Conservation (phyloP, 2,329 filamentous ascomycete genomes). For the Volutella citrinella region DNA sequence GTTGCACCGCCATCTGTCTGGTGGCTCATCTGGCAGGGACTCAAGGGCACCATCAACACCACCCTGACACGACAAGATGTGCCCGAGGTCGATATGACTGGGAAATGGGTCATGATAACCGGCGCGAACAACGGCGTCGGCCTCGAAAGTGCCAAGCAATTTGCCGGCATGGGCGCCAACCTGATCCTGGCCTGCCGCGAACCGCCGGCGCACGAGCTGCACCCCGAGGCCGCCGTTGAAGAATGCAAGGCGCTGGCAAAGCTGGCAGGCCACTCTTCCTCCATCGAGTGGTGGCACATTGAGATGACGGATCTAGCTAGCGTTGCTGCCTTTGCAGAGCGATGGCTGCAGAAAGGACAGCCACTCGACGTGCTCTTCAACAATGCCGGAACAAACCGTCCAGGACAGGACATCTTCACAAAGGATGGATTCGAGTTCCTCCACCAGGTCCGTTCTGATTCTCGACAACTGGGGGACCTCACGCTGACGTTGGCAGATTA, state of each 20-base stretch:
- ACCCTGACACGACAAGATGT: conserved; percentile 1
- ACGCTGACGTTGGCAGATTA: not conserved
- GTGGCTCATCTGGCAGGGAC: not conserved
- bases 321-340: not conserved
- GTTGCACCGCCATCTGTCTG: too few relatives aligned
- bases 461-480: too few relatives aligned
- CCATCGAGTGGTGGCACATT: conserved; percentile 5
- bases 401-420: not conserved
- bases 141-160: conserved; percentile 4
- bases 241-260: not conserved
- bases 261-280: conserved; percentile 2
- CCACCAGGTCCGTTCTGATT: not conserved
- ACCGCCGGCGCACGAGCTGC: conserved; percentile 2
- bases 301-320: conserved; percentile 3
- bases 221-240: conserved; percentile 1
- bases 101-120: conserved; percentile 6
- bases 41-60: not conserved
- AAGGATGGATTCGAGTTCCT: conserved; percentile 2
- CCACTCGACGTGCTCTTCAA: conserved; percentile 3
- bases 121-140: conserved; percentile 8
- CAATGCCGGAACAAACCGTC: not conserved
- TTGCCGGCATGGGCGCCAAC: conserved; percentile 4
- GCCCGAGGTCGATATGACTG: conserved; percentile 1
- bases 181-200: conserved; percentile 6
- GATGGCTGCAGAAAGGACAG: conserved; percentile 1